Conservation (phyloP, 73 alveolate genomes). For the Symbiodinium pilosum region DNA sequence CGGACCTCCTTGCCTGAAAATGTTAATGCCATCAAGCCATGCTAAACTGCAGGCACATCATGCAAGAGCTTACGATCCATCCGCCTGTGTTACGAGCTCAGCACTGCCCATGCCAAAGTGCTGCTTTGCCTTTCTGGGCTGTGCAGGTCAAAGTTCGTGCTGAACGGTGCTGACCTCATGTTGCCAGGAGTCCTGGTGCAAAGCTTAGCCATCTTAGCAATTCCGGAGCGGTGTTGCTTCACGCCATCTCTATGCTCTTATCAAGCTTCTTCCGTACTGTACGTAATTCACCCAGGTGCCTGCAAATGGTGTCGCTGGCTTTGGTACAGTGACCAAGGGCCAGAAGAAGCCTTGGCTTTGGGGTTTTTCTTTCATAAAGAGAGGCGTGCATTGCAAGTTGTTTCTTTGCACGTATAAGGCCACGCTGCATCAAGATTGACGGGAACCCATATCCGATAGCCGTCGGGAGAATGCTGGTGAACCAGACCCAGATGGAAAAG, state of each 20-base stretch:
- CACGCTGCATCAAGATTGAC: conserved; percentile 90
- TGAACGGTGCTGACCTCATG: conserved; percentile 94
- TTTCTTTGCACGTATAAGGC: neutral
- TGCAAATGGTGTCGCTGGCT: conserved; percentile 87
- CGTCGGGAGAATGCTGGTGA: conserved; percentile 86
- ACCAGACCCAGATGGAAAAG: conserved; percentile 94
- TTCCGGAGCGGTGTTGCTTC: too few species aligned
- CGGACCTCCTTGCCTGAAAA: too few species aligned
- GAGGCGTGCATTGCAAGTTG: too few species aligned
- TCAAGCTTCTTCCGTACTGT: too few species aligned
- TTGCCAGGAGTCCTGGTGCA: conserved; percentile 82
- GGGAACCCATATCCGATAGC: conserved; percentile 93
- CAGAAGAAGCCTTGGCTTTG: conserved; percentile 22
- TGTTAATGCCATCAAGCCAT: too few species aligned
- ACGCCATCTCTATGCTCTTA: neutral
- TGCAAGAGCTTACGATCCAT: conserved; percentile 88
- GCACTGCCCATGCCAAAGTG: too few species aligned
- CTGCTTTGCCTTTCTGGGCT: too few species aligned
- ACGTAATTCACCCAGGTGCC: conserved; percentile 90
- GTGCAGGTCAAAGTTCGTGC: conserved; percentile 79
- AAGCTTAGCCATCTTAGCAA: too few species aligned
- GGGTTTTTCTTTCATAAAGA: too few species aligned
- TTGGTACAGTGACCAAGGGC: conserved; percentile 86
- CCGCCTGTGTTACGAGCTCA: conserved; percentile 51
- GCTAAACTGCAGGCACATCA: conserved; percentile 30